A percentile compares a stretch with the other conserved stretches of the same genome.
Evolutionary conservation across 805 yeast species (phyloP).

Genomic region (Metschnikowia noctiluminum): DNA sequence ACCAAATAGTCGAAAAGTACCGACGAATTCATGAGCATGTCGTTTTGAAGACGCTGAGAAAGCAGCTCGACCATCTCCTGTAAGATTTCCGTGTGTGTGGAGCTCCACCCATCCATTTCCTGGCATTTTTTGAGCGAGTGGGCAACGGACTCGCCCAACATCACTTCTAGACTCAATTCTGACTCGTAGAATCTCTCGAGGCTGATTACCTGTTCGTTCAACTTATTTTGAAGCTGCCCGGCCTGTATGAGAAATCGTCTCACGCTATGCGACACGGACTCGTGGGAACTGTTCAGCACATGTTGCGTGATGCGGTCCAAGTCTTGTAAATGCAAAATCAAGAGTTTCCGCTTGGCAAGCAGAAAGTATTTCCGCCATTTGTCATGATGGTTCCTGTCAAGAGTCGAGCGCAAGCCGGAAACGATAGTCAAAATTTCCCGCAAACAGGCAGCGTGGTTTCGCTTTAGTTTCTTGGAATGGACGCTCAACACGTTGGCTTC

Average conservation of each 20-base stretch:
- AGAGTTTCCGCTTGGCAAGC: conserved; percentile 45
- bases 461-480: conserved; percentile 32
- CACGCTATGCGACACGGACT: background rate
- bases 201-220: conserved; percentile 45
- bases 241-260: conserved; percentile 10
- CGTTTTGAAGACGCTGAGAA: conserved; percentile 48
- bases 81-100: conserved; percentile 40
- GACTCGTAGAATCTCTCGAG: conserved; percentile 49
- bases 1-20: conserved; percentile 50
- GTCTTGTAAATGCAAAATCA: conserved; percentile 15
- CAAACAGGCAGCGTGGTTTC: conserved; percentile 36
- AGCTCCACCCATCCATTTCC: conserved; percentile 58
- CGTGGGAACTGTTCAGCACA: background rate
- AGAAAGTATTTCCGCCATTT: conserved; percentile 41
- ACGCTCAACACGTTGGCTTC: conserved; percentile 44
- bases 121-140: conserved; percentile 45
- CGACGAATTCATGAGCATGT: conserved; percentile 54
- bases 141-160: conserved; percentile 43
- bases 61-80: conserved; percentile 40
- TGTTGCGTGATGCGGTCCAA: conserved; percentile 1
- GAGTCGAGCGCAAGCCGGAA: conserved; percentile 37
- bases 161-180: conserved; percentile 51
- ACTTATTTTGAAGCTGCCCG: conserved; percentile 33
- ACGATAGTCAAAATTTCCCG: conserved; percentile 41
- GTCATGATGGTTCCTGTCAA: conserved; percentile 44